Percentiles rank a stretch among this genome's conserved stretches.
phyloP scores from a whole-genome alignment of 2,329 filamentous ascomycete species.

The Teratosphaeria nubilosa region DNA sequence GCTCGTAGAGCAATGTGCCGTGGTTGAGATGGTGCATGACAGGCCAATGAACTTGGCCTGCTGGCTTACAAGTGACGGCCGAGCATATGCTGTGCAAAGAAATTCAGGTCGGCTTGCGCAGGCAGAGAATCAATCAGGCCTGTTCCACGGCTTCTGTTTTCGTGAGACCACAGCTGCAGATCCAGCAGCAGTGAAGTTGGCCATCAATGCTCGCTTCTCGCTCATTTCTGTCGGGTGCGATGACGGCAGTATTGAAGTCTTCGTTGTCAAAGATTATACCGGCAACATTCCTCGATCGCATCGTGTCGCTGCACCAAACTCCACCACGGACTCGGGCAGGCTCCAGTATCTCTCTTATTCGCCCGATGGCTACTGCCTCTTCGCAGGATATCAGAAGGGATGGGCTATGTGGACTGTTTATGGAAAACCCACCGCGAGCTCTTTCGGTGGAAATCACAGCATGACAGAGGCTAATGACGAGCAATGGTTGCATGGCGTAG shows the following conservation, averaged over 20 bases:
- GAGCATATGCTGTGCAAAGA: constrained; percentile 83
- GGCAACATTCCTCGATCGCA: constrained; percentile 89
- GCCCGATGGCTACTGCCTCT: constrained; percentile 90
- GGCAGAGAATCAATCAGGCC: constrained; percentile 44
- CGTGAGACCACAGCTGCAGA: constrained; percentile 56
- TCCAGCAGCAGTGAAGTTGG: constrained; percentile 58
- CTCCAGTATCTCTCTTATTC: constrained; percentile 76
- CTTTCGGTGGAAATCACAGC: constrained; percentile 60
- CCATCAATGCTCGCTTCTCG: constrained; percentile 92
- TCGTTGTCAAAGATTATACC: constrained; percentile 83
- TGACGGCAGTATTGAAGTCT: constrained; percentile 75
- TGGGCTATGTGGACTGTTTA: constrained; percentile 98
- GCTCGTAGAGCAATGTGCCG: constrained; percentile 65
- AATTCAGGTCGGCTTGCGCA: constrained; percentile 26
- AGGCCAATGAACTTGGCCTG: constrained; percentile 91
- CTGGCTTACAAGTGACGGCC: constrained; percentile 83
- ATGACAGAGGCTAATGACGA: constrained; percentile 62
- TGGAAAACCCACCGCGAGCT: constrained; percentile 77
- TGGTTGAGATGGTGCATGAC: constrained; percentile 84
- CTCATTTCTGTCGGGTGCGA: constrained; percentile 77
- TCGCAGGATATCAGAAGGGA: constrained; percentile 82
- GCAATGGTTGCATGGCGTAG: constrained; percentile 71
- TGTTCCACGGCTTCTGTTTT: constrained; percentile 89
- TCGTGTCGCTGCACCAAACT: constrained; percentile 59
- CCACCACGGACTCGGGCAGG: constrained; percentile 55